Percentiles rank a stretch among this genome's conserved stretches.
phyloP scores from a whole-genome alignment of 2,329 filamentous ascomycete genomes.

The Aspergillus transmontanensis region DNA sequence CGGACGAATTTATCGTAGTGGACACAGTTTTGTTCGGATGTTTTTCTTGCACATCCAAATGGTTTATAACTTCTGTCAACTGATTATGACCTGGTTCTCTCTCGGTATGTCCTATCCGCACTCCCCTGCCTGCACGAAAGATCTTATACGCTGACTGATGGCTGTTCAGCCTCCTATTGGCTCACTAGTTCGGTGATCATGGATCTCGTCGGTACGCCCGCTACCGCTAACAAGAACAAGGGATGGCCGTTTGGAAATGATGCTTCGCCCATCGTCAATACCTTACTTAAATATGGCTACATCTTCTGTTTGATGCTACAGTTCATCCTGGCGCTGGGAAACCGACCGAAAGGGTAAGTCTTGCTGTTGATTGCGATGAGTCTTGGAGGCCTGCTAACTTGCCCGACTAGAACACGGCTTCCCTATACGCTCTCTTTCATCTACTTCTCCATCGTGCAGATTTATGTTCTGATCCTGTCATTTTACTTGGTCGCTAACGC shows the following conservation, averaged over 20 bases:
- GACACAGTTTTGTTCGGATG: slow-evolving; percentile 97
- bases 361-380: neutral
- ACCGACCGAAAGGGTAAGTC: slow-evolving; percentile 82
- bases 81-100: slow-evolving; percentile 88
- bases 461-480: slow-evolving; percentile 86
- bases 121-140: slow-evolving; percentile 9
- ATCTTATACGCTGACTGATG: slow-evolving; percentile 30
- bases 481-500: slow-evolving; percentile 84
- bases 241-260: slow-evolving; percentile 89
- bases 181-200: slow-evolving; percentile 96
- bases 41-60: slow-evolving; percentile 98
- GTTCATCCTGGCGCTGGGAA: slow-evolving; percentile 95
- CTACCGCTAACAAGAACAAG: slow-evolving; percentile 54
- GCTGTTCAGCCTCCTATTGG: slow-evolving; percentile 81
- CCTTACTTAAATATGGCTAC: slow-evolving; percentile 87
- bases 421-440: slow-evolving; percentile 66
- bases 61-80: slow-evolving; percentile 87
- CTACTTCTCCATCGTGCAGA: slow-evolving; percentile 89
- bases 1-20: slow-evolving; percentile 96
- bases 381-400: neutral
- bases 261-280: slow-evolving; percentile 88
- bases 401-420: slow-evolving; percentile 6
- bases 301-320: slow-evolving; percentile 88
- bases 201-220: slow-evolving; percentile 84
- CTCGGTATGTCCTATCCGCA: slow-evolving; percentile 47